Evolutionary conservation across 2,329 filamentous ascomycete genomes (phyloP), one percentile per base, ranked within the genome.

Genomic region (Alternaria sp.): DNA sequence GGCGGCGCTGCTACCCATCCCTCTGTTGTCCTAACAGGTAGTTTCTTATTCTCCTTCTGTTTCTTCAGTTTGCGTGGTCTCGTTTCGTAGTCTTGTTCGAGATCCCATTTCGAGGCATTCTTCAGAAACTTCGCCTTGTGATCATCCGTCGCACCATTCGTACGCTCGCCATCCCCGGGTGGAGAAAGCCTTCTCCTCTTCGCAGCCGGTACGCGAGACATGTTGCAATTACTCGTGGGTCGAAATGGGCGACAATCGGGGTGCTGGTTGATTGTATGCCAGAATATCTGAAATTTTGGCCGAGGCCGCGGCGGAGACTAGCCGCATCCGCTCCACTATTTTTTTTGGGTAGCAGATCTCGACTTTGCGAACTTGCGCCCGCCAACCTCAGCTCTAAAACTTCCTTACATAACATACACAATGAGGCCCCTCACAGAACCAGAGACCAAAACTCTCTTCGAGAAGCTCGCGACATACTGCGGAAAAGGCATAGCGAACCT

Each of bases 381-480:
- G 62, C 49, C 70, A 56, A 61, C 63, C 24, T 56, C 36, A 34
- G 17, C 37, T 24, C 26, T n/a, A 14, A 14, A 14, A 37, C 37
- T 48, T 53, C 23, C 52, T 31, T 33, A 63, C 48, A 61, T 39
- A 31, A 31, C 39, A 49, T 34, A 53, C 48, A 39, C 58, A 39
- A 86, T 96, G 92, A 87, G 92, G 55, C 86, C 90, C 51, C 86
- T 97, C 67, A 95, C 92, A 56, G 92, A 92, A 78, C 79, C 83
- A 73, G 90, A 93, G 80, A 91, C 89, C 58, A 87, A 88, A 77
- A 91, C 90, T 1, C 87, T 97, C 71, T 96, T 97, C 79, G 86
- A 89, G 69, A 97, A 98, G 83, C 87, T 99, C 39, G 95, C 95
- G 58, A 91, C 93, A 78, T 99, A 98, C 83, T 95, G 91, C 24